Evolutionary conservation across 345 rosid genomes (phyloP), one percentile per base, ranked within the genome.

Genomic region (Ceriops tagal): DNA sequence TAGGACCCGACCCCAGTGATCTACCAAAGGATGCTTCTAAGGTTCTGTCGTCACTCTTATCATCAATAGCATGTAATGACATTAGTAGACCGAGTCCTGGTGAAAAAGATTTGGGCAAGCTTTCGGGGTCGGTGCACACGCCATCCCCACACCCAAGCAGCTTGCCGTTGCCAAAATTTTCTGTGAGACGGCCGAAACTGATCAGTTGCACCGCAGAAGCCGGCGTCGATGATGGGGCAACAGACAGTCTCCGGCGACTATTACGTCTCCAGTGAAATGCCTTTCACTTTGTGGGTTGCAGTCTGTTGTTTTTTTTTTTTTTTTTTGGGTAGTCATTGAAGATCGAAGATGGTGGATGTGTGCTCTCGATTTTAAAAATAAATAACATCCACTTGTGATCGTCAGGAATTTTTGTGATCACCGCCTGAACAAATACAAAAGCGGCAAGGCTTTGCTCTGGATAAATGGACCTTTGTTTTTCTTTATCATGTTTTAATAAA

Each of bases 171-270:
- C 80, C 80, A 4, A 77, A 59, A 61, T 77, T 77, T 47, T 67
- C 63, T 15, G 18, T 68, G 31, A 77, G 72, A 13, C 49, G 5
- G 73, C 70, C 76, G 16, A 77, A 77, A 19, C 72, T 68, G 60
- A 21, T 47, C 20, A 66, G 80, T 22, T 67, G 76, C 67, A 68
- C 76, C 5, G 70, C 69, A 13, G 73, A 71, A 62, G 80, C 76
- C 4, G 86, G 76, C 2, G 69, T 78, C n/a, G 90, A 81, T 7
- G 73, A 75, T 52, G 89, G 87, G 39, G 91, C 92, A 30, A 76
- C 91, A 6, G 87, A 86, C 65, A 75, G 77, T 67, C 90, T 80
- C 83, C 86, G 90, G 47, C 85, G 92, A 52, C 79, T 88, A 53
- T 73, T 88, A 64, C 91, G 87, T 71, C 85, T 91, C 80, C 84